A percentile compares a stretch with the other conserved stretches of the same genome.
Conservation (phyloP, 495 filamentous ascomycete species). For the Cenococcum geophilum region DNA sequence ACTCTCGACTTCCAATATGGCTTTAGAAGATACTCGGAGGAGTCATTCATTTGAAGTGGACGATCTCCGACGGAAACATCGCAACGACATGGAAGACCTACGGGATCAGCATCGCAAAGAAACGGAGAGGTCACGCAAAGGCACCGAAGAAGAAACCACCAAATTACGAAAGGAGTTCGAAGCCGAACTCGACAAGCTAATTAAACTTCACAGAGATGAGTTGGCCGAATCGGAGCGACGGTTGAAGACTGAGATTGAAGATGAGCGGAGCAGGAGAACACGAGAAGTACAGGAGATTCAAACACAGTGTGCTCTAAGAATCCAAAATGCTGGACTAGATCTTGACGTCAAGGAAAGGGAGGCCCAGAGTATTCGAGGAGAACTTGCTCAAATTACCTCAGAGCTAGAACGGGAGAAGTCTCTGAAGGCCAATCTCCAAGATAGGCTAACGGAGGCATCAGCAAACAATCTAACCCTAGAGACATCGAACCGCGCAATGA, state of each 20-base stretch:
- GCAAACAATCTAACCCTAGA: constrained; percentile 63
- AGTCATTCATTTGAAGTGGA: constrained; percentile 55
- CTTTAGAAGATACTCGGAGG: constrained; percentile 47
- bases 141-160: constrained; percentile 43
- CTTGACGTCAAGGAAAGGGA: constrained; percentile 56
- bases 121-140: constrained; percentile 20
- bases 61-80: constrained; percentile 43
- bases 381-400: constrained; percentile 49
- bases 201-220: constrained; percentile 33
- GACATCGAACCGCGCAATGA: constrained; percentile 63
- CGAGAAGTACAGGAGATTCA: constrained; percentile 63
- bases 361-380: constrained; percentile 47
- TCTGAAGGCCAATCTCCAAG: constrained; percentile 49
- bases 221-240: constrained; percentile 30
- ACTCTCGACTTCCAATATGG: constrained; percentile 39
- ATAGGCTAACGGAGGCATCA: constrained; percentile 58
- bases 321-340: constrained; percentile 57
- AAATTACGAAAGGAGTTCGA: constrained; percentile 28
- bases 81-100: constrained; percentile 35
- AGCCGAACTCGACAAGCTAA: constrained; percentile 32
- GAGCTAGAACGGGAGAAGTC: constrained; percentile 48
- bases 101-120: constrained; percentile 31
- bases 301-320: constrained; percentile 53
- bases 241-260: constrained; percentile 31
- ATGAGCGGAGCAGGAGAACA: constrained; percentile 53